Base-by-base conservation (phyloP, 768 basidiomycete genomes). In the Mycena metata region DNA sequence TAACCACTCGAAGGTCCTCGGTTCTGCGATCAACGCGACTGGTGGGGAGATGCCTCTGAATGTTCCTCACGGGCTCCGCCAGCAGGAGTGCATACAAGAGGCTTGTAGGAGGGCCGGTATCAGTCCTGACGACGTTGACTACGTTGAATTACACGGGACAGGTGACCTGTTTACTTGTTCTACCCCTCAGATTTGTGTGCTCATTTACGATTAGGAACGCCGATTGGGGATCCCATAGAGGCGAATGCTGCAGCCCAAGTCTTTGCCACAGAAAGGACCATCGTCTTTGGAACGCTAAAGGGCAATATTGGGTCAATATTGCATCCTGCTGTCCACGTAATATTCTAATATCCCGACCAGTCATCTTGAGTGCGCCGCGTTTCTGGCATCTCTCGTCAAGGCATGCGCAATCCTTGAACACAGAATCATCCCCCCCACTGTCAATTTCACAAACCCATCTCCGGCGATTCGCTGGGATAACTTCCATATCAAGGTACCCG, bases 201-300 rank as follows among this genome's bases (percentile, higher is more conserved):
- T 52, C 49, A 49, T 26, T 58, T 21, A 21, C 26, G 36, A 39
- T 30, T 23, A 66, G 58, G 65, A 52, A 83, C 84, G 12, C 76
- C 79, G 50, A 74, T 74, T 24, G 83, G 83, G 2, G 84, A 84
- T 60, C 82, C 83, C 5, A 82, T 79, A 17, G 83, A 84, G 69
- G 77, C 79, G 7, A 84, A 83, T 49, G 79, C 77, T 61, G 79
- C 81, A n/a, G 82, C 82, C 0, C 75, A 71, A 26, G 33, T 71
- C 19, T 82, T 80, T 63, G 57, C 57, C 41, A 74, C 75, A 15
- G 54, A 49, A 13, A 45, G n/a, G 23, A 39, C 58, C 43, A 58
- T 80, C 17, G 24, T 76, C 26, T 69, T 80, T 3, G 81, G 81
- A 5, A 76, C 76, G 55, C 69, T 82, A 50, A 82, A 81, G 60